Evolutionary conservation across 768 basidiomycete species (phyloP), one percentile per base, ranked within the genome.

Genomic region (Mycena olivaceomarginata): DNA sequence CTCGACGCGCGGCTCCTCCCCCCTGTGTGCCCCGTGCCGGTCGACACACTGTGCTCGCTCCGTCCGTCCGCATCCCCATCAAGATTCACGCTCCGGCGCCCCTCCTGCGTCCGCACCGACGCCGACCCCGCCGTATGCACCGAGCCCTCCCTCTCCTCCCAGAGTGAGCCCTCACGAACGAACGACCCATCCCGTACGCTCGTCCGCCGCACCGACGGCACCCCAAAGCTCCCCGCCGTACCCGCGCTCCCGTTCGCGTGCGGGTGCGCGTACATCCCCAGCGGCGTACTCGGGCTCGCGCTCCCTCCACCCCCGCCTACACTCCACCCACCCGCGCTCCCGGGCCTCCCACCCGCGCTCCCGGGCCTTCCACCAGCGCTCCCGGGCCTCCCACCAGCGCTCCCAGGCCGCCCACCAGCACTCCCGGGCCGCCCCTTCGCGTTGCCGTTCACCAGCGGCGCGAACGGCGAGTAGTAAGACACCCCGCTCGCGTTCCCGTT

Each of bases 231-330:
- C 13, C 77, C 78, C 22, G 75, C 75, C 2, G 71, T 70, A 22
- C 70, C 80, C 63, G 64, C 72, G 66, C 78, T 84, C 22, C 78
- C 81, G 72, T 77, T 82, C 25, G 70, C 72, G 51, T 82, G 80
- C 41, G 74, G 70, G 70, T 79, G 78, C 8, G 78, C 74, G 65
- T 84, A 81, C n/a, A 80, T 76, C 43, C 68, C 20, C 37, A 74
- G 56, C 8, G 82, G 79, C 20, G 77, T 74, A 70, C 73, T 43
- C 56, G 56, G 79, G 75, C 48, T 80, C 70, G n/a, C 43, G 64
- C 56, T 48, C 9, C 46, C 62, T 25, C 51, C 46, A 15, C 46
- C 51, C 59, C 69, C 39, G 25, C 69, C 59, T 11, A 46, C 48
- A 31, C 60, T 63, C 46, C 22, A n/a, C n/a, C 56, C 56, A 10